Evolutionary conservation across 495 filamentous ascomycete genomes (phyloP).

Genomic region (Cetradonia linearis): DNA sequence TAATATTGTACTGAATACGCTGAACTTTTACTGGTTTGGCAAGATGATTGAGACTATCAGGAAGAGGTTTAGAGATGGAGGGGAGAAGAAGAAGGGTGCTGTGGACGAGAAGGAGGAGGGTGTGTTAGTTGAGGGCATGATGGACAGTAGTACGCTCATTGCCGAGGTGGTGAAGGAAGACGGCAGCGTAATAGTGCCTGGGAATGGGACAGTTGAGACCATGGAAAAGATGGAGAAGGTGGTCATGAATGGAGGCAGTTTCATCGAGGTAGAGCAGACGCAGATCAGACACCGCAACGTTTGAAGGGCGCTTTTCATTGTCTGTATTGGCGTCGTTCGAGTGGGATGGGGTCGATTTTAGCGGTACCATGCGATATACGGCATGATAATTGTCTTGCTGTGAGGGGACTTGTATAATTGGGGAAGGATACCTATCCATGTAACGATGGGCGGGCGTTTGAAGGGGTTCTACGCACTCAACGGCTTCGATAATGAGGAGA

Average conservation of each 20-base stretch:
- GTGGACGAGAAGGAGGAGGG: conserved; percentile 30
- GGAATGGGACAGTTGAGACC: conserved; percentile 6
- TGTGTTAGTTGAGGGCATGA: conserved; percentile 24
- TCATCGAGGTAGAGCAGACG: conserved; percentile 20
- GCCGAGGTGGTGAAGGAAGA: conserved; percentile 21
- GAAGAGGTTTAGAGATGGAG: conserved; percentile 63
- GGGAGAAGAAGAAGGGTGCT: conserved; percentile 15
- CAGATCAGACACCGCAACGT: conserved; percentile 13
- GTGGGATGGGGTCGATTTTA: too few species aligned
- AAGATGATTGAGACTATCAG: conserved; percentile 91
- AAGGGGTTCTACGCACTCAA: too few species aligned
- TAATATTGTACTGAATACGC: conserved; percentile 69
- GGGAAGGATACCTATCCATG: too few species aligned
- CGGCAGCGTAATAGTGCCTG: conserved; percentile 27
- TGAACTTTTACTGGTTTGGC: conserved; percentile 95
- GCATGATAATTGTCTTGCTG: too few species aligned
- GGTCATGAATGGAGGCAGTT: conserved; percentile 10
- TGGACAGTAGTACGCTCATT: conserved; percentile 20
- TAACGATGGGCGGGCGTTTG: too few species aligned
- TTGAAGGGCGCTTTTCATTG: too few species aligned
- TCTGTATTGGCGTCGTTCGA: too few species aligned
- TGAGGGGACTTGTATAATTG: too few species aligned
- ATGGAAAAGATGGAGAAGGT: background rate
- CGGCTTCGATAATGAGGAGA: too few species aligned
- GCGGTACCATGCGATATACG: too few species aligned